Conservation (phyloP, 768 basidiomycete genomes). For the Xerocomellus intermedius region DNA sequence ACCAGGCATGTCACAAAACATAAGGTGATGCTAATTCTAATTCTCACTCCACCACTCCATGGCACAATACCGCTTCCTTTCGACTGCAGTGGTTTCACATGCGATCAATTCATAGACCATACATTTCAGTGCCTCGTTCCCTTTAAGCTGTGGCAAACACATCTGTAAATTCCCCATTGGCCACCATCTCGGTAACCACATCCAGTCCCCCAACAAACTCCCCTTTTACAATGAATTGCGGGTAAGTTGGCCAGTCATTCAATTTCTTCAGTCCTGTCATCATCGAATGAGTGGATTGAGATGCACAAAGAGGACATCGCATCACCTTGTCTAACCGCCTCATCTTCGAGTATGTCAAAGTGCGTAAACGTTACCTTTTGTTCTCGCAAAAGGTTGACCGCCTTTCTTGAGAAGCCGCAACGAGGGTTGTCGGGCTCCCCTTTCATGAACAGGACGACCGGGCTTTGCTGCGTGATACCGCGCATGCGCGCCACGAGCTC, state of each 20-base stretch:
- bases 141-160: constrained; percentile 15
- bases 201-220: constrained; percentile 96
- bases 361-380: constrained; percentile 64
- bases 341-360: constrained; percentile 84
- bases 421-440: constrained; percentile 73
- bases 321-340: constrained; percentile 76
- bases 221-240: constrained; percentile 83
- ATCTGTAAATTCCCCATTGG: constrained; percentile 73
- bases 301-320: constrained; percentile 2
- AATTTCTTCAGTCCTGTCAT: constrained; percentile 62
- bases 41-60: not conserved
- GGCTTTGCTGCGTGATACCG: constrained; percentile 72
- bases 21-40: not conserved
- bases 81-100: not conserved
- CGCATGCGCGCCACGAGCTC: constrained; percentile 65
- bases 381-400: constrained; percentile 63
- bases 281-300: constrained; percentile 3
- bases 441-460: constrained; percentile 90
- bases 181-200: constrained; percentile 85
- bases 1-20: constrained; percentile 2
- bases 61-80: not conserved
- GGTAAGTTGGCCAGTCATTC: constrained; percentile 91
- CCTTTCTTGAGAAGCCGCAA: constrained; percentile 84
- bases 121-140: not conserved
- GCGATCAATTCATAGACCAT: not conserved